Percentiles rank a stretch among this genome's conserved stretches.
Evolutionary conservation across 768 basidiomycete species (phyloP).

Genomic region (Coprinellus micaceus): DNA sequence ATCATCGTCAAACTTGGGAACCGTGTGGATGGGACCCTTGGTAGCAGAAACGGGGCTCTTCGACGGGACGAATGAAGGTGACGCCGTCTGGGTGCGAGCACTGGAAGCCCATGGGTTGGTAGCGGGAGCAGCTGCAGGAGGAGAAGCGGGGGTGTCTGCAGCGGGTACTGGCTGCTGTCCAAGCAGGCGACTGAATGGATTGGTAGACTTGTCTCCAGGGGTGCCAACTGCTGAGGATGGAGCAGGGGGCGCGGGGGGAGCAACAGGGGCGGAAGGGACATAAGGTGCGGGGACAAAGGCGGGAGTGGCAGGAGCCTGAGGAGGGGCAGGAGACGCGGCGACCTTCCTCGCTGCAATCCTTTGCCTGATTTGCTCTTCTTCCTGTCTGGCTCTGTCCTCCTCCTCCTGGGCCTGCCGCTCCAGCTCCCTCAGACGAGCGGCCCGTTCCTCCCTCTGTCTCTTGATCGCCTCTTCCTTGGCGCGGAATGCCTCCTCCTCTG

Average conservation of each 20-base stretch:
- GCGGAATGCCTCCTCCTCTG: conserved; percentile 70
- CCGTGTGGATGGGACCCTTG: background rate
- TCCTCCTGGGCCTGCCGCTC: conserved; percentile 48
- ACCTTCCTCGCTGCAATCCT: conserved; percentile 32
- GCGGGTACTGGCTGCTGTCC: conserved; percentile 36
- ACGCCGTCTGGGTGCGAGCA: conserved; percentile 43
- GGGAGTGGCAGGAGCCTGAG: conserved; percentile 25
- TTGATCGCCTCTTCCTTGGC: conserved; percentile 68
- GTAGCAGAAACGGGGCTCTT: no score
- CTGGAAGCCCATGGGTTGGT: conserved; percentile 80
- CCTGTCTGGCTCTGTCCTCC: conserved; percentile 34
- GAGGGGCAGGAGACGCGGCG: conserved; percentile 24
- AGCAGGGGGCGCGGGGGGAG: conserved; percentile 29
- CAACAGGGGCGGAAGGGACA: no score
- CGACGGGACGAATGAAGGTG: conserved; percentile 47
- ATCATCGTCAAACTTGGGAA: conserved; percentile 43
- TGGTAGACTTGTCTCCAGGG: conserved; percentile 55
- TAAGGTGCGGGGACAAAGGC: conserved; percentile 13
- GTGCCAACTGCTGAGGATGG: conserved; percentile 29
- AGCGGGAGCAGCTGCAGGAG: conserved; percentile 32
- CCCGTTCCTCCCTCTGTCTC: conserved; percentile 71
- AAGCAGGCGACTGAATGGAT: conserved; percentile 76
- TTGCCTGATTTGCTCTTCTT: conserved; percentile 27
- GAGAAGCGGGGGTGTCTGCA: conserved; percentile 21
- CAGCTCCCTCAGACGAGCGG: conserved; percentile 62